Base-by-base conservation (phyloP, 371 early-diverging fungal genomes). In the Basidiobolus meristosporus region DNA sequence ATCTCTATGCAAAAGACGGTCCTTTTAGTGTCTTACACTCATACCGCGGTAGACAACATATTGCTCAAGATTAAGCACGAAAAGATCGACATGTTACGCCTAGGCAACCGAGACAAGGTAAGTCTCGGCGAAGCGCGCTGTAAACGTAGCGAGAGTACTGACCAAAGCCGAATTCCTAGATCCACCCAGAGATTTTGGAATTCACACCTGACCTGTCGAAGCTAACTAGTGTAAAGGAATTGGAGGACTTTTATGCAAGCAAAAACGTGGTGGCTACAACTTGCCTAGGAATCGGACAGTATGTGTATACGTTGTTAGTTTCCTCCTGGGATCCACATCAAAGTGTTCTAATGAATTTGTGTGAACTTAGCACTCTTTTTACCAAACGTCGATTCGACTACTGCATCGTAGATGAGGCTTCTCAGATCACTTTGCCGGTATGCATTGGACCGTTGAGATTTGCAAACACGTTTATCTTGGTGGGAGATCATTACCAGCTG, bases 361-460 rank as follows among this genome's bases (percentile, higher is more conserved):
- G 1, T 29, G 32, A 26, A 12, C 22, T 7, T 40, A 73, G 73
- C 32, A 58, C 68, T 1, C 21, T 80, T 11, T 65, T 84, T 28
- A 47, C 59, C 7, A 63, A 70, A 31, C 69, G 88, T 33, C 46
- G 54, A 20, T 99, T 99, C 60, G 98, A 99, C 55, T 92, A 82
- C 56, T 97, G 90, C 51, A 91, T 99, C 36, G 79, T 97, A 15
- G 99, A 99, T 56, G 99, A 99, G 52, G 98, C 98, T 5, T 89
- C 97, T 1, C 99, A 99, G 53, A 73, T 96, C 29, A 89, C 90
- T 9, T 57, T 99, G 29, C 98, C 98, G 0, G 79, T 81, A 1
- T 80, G 89, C 44, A 46, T 99, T 30, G 95, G 97, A 0, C 98
- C 98, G 1, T 54, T 98, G 30, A 63, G 73, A n/a, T 70, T 64